phyloP scores from a whole-genome alignment of 2,329 filamentous ascomycete species.

The Pyricularia pennisetigena region DNA sequence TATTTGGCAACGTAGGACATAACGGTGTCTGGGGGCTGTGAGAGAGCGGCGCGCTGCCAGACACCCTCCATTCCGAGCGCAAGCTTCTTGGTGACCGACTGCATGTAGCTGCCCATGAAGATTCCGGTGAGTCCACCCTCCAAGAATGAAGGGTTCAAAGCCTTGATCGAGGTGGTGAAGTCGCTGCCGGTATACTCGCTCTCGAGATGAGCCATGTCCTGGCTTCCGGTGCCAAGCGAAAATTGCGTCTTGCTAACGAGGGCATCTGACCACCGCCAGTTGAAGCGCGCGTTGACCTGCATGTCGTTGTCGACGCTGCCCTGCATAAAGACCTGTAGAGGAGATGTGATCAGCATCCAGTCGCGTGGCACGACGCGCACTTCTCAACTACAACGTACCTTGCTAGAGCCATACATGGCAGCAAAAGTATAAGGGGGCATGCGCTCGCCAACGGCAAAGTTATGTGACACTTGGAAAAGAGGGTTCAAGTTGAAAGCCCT shows the following conservation, averaged over 20 bases:
- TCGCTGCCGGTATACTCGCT: slow-evolving; percentile 91
- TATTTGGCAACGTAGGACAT: slow-evolving; percentile 88
- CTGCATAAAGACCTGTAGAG: slow-evolving; percentile 77
- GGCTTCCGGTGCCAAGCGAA: slow-evolving; percentile 69
- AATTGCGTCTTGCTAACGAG: slow-evolving; percentile 81
- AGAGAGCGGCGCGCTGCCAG: slow-evolving; percentile 80
- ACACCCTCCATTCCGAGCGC: slow-evolving; percentile 85
- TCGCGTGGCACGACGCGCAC: background rate
- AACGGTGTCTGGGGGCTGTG: slow-evolving; percentile 80
- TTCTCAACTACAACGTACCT: slow-evolving; percentile 47
- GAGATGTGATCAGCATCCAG: background rate
- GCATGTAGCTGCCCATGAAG: slow-evolving; percentile 90
- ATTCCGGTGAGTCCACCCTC: slow-evolving; percentile 92
- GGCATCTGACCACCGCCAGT: slow-evolving; percentile 72
- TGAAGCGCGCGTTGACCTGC: slow-evolving; percentile 77
- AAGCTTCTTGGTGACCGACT: slow-evolving; percentile 80
- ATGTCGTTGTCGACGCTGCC: slow-evolving; percentile 92
- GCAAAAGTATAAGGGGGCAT: slow-evolving; percentile 93
- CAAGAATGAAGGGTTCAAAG: slow-evolving; percentile 87
- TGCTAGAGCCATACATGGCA: slow-evolving; percentile 85
- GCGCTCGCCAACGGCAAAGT: slow-evolving; percentile 88
- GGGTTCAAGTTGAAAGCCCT: slow-evolving; percentile 92
- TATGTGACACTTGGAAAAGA: slow-evolving; percentile 94
- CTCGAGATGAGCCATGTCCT: slow-evolving; percentile 88
- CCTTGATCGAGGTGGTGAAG: slow-evolving; percentile 88